Evolutionary conservation across 306 rosid species (phyloP).

Genomic region (Fragaria vesca): DNA sequence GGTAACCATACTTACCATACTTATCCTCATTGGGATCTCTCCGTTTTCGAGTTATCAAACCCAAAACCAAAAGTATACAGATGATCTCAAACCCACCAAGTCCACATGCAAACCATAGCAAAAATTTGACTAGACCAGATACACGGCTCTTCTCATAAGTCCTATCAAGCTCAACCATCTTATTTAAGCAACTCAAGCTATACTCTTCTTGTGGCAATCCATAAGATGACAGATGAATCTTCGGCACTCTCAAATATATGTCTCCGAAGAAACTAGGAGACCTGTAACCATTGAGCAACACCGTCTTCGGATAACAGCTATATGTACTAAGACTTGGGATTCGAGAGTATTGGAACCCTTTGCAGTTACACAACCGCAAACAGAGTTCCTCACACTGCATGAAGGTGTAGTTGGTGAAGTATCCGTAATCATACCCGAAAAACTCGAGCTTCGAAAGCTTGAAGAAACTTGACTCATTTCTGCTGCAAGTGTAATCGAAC

Average conservation of each 20-base stretch:
- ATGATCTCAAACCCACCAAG: slow-evolving; percentile 42
- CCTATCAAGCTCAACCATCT: slow-evolving; percentile 9
- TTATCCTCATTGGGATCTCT: not conserved
- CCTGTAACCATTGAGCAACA: slow-evolving; percentile 43
- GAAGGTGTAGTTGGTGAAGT: slow-evolving; percentile 25
- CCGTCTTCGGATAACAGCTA: slow-evolving; percentile 46
- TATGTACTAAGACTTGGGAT: not conserved
- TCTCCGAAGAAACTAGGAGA: slow-evolving; percentile 33
- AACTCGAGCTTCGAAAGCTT: slow-evolving; percentile 32
- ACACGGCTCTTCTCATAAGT: not conserved
- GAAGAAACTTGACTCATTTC: not conserved
- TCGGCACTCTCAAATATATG: slow-evolving; percentile 40
- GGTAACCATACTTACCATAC: slow-evolving; percentile 17
- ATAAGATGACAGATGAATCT: slow-evolving; percentile 8
- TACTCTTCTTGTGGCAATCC: slow-evolving; percentile 1
- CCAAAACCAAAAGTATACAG: slow-evolving; percentile 34
- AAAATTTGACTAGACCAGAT: slow-evolving; percentile 18
- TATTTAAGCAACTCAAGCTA: slow-evolving; percentile 20
- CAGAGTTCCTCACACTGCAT: slow-evolving; percentile 38
- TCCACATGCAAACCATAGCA: slow-evolving; percentile 42
- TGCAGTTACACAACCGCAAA: slow-evolving; percentile 38
- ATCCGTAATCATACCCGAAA: slow-evolving; percentile 42
- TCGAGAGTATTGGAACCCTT: slow-evolving; percentile 42
- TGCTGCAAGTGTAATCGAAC: slow-evolving; percentile 29
- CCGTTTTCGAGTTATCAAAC: not conserved